Conservation (phyloP, 768 basidiomycete species). For the Lentinula sp. region DNA sequence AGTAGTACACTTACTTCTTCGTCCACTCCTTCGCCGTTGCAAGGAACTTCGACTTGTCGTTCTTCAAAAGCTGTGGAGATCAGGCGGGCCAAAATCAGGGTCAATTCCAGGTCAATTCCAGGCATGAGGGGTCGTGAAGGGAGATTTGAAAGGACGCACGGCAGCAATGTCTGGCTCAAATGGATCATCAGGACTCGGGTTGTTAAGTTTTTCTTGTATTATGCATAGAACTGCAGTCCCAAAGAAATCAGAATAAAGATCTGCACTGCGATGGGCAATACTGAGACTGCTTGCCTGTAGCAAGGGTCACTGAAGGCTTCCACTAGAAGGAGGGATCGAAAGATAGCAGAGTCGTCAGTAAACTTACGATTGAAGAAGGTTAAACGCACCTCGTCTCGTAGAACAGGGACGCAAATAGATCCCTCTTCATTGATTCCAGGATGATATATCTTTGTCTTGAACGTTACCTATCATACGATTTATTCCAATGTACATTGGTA, state of each 20-base stretch:
- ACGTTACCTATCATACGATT: constrained; percentile 52
- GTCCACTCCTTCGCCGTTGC: constrained; percentile 79
- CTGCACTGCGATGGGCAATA: neutral
- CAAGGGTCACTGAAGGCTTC: constrained; percentile 76
- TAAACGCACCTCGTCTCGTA: constrained; percentile 70
- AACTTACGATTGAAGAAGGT: neutral
- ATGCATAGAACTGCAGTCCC: constrained; percentile 54
- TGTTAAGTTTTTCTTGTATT: constrained; percentile 82
- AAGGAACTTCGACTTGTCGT: constrained; percentile 68
- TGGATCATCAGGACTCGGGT: constrained; percentile 83
- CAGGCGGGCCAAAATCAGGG: too few species aligned
- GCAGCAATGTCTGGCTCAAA: constrained; percentile 86
- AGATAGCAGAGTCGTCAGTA: neutral
- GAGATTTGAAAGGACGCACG: constrained; percentile 33
- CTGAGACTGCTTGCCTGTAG: constrained; percentile 43
- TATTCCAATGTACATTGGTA: neutral
- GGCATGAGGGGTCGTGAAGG: too few species aligned
- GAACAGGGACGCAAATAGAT: constrained; percentile 75
- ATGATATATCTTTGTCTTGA: constrained; percentile 85
- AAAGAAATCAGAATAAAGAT: neutral
- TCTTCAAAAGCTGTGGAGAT: constrained; percentile 57
- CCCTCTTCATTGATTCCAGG: constrained; percentile 90
- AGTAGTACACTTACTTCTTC: constrained; percentile 56
- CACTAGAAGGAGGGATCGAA: constrained; percentile 41
- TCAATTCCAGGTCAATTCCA: too few species aligned